Conservation (phyloP, 805 yeast species). For the Metschnikowia noctiluminum region DNA sequence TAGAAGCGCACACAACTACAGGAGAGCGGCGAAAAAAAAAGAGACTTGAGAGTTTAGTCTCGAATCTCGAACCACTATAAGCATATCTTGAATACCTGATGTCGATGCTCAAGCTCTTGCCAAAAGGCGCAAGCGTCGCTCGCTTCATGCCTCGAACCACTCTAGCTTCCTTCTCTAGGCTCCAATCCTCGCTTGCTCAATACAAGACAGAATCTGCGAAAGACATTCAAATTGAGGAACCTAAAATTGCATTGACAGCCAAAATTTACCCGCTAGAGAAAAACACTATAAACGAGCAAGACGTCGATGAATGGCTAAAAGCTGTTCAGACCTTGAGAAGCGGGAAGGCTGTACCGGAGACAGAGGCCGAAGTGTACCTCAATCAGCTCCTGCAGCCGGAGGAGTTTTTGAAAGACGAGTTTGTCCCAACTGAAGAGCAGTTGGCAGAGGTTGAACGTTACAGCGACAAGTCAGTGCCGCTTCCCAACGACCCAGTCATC, state of each 20-base stretch:
- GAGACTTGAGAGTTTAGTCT: neutral
- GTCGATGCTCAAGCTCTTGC: slow-evolving; percentile 14
- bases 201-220: neutral
- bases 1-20: neutral
- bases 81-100: neutral
- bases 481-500: slow-evolving; percentile 62
- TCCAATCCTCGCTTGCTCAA: slow-evolving; percentile 5
- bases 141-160: slow-evolving; percentile 4
- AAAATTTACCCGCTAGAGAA: slow-evolving; percentile 38
- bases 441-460: slow-evolving; percentile 50
- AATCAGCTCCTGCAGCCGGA: slow-evolving; percentile 38
- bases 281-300: slow-evolving; percentile 35
- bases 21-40: neutral
- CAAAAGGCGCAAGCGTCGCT: slow-evolving; percentile 5
- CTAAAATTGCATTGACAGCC: slow-evolving; percentile 25
- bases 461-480: slow-evolving; percentile 54
- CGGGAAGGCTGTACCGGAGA: slow-evolving; percentile 32
- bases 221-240: slow-evolving; percentile 3
- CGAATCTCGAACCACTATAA: too few relatives aligned
- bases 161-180: slow-evolving; percentile 2
- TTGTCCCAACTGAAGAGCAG: slow-evolving; percentile 66
- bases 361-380: slow-evolving; percentile 36
- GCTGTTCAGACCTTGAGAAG: slow-evolving; percentile 41
- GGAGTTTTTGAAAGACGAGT: slow-evolving; percentile 32
- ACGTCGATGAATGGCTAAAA: slow-evolving; percentile 45